Percentiles rank a stretch among this genome's conserved stretches.
phyloP scores from a whole-genome alignment of 352 stramenopile genomes.

The Phytophthora cactorum region DNA sequence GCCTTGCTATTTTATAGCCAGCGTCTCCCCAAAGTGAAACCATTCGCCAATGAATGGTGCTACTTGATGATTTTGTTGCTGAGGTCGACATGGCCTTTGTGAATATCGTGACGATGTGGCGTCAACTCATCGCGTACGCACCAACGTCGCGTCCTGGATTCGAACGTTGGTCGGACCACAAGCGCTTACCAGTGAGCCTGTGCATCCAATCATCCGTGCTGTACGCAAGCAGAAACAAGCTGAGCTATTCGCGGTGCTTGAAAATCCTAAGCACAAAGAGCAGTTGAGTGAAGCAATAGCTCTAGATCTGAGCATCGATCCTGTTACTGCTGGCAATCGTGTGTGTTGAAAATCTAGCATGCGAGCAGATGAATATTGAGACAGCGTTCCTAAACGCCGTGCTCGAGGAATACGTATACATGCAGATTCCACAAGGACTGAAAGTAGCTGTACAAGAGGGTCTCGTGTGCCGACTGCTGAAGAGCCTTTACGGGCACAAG shows the following conservation, averaged over 20 bases:
- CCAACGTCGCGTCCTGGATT: neutral
- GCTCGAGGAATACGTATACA: slow-evolving; percentile 4
- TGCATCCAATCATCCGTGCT: neutral
- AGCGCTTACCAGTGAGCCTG: neutral
- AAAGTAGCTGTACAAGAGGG: neutral
- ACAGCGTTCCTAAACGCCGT: neutral
- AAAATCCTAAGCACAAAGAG: neutral
- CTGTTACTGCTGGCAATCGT: neutral
- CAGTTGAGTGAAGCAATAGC: neutral
- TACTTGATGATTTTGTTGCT: neutral
- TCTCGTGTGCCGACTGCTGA: neutral
- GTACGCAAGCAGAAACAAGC: neutral
- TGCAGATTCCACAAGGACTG: neutral
- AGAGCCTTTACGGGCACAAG: neutral
- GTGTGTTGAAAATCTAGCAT: neutral
- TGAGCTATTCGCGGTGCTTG: neutral
- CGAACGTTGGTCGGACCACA: slow-evolving; percentile 3
- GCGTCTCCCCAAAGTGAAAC: neutral
- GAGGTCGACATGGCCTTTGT: neutral
- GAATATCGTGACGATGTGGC: neutral
- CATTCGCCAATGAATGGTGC: neutral
- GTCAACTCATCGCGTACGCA: neutral
- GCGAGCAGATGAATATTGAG: neutral
- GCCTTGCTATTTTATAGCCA: neutral
- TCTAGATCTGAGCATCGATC: neutral